These are phyloP conservation scores for Pelargonium australe DNA, from an alignment of 441 rosid species.

Conservation along the genomic window DNA sequence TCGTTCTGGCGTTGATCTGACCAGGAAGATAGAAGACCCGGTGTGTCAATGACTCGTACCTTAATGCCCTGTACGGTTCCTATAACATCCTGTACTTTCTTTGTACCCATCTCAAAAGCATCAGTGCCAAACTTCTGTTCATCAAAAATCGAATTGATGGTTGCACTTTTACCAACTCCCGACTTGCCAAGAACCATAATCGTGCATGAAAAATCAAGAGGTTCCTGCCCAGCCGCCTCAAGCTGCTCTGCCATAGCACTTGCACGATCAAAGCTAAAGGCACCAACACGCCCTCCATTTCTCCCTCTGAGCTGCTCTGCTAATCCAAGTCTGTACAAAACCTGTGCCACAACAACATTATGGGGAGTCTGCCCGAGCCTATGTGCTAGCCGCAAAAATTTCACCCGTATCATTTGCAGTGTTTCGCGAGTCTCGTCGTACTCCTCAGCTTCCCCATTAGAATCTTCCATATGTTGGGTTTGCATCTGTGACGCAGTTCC, in stretches of 20 bases:
- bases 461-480: constrained; percentile 62
- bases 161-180: constrained; percentile 96
- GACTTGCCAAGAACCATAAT: constrained; percentile 95
- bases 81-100: constrained; percentile 82
- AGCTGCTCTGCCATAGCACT: constrained; percentile 98
- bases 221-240: constrained; percentile 85
- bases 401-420: constrained; percentile 95
- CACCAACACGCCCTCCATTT: constrained; percentile 97
- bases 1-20: constrained; percentile 88
- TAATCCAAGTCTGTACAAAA: constrained; percentile 83
- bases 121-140: constrained; percentile 75
- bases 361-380: constrained; percentile 98
- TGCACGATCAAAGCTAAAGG: constrained; percentile 94
- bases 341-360: constrained; percentile 98
- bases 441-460: constrained; percentile 66
- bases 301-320: constrained; percentile 98
- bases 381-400: constrained; percentile 87
- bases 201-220: constrained; percentile 93
- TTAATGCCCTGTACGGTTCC: constrained; percentile 93
- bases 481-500: constrained; percentile 51
- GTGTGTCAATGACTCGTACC: constrained; percentile 88
- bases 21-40: constrained; percentile 85
- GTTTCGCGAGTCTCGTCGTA: constrained; percentile 89
- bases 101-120: constrained; percentile 83
- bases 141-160: constrained; percentile 90